Percentiles rank a stretch among this genome's conserved stretches.
phyloP scores from a whole-genome alignment of 306 rosid species.

The Sicyos baderoa region DNA sequence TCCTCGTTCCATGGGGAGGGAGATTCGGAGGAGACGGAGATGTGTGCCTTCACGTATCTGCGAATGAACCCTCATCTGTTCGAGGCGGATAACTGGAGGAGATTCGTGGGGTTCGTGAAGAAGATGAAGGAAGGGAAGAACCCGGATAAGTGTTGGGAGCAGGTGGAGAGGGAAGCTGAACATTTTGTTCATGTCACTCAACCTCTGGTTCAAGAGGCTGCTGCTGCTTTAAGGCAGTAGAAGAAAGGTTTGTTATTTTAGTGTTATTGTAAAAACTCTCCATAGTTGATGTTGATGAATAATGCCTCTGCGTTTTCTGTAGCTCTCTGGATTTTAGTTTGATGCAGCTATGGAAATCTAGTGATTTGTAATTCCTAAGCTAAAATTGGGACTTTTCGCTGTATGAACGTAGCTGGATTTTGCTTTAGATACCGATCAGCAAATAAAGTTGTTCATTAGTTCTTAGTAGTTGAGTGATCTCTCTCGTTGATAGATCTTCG shows the following conservation, averaged over 20 bases:
- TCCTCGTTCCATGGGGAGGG: conserved; percentile 46
- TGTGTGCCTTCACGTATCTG: conserved; percentile 90
- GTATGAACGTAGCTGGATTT: no score
- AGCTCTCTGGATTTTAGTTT: conserved; percentile 16
- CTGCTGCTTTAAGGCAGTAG: conserved; percentile 45
- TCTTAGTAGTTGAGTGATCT: no score
- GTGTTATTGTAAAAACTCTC: neutral
- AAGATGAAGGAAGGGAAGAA: conserved; percentile 79
- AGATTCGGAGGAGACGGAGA: conserved; percentile 30
- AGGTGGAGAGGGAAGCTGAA: conserved; percentile 87
- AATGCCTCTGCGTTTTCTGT: conserved; percentile 1
- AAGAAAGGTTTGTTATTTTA: neutral
- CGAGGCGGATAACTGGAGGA: conserved; percentile 72
- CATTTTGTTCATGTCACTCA: conserved; percentile 61
- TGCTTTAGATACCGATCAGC: no score
- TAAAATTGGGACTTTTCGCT: no score
- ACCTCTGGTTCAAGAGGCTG: conserved; percentile 83
- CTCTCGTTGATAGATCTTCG: no score
- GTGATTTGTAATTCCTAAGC: conserved; percentile 1
- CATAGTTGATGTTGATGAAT: conserved; percentile 6
- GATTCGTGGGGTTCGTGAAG: conserved; percentile 80
- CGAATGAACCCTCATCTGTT: conserved; percentile 79
- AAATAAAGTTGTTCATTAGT: no score
- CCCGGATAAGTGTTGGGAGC: conserved; percentile 56
- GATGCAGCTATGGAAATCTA: conserved; percentile 14